Conservation (phyloP, 2,329 filamentous ascomycete genomes). For the Xylaria sp. region DNA sequence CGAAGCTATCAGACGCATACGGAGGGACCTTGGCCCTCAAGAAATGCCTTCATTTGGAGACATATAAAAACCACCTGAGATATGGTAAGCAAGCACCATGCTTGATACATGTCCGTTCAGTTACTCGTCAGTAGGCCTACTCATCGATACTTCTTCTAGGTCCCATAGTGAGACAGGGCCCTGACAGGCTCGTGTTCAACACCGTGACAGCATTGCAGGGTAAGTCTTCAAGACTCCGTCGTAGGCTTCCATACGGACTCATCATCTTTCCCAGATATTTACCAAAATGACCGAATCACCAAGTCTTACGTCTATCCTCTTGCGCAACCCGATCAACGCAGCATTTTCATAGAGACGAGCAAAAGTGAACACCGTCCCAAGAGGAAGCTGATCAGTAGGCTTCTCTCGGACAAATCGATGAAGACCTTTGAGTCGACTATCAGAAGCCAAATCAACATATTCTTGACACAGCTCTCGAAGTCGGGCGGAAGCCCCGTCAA, state of each 20-base stretch:
- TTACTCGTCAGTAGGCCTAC: background rate
- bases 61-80: background rate
- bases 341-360: background rate
- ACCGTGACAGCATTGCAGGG: background rate
- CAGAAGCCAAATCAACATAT: background rate
- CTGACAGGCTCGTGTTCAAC: background rate
- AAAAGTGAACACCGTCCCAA: background rate
- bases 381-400: background rate
- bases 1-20: background rate
- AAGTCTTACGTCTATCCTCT: background rate
- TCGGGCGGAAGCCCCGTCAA: background rate
- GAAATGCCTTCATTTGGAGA: background rate
- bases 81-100: too few species aligned
- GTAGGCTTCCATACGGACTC: background rate
- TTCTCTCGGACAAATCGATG: background rate
- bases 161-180: background rate
- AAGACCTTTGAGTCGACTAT: background rate
- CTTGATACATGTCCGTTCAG: background rate
- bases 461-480: background rate
- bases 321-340: background rate
- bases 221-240: background rate
- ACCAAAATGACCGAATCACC: background rate
- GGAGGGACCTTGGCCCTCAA: background rate
- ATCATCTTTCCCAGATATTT: background rate
- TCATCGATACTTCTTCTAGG: background rate